Evolutionary conservation across 768 basidiomycete genomes (phyloP).

Genomic region (Boletellus sp.): DNA sequence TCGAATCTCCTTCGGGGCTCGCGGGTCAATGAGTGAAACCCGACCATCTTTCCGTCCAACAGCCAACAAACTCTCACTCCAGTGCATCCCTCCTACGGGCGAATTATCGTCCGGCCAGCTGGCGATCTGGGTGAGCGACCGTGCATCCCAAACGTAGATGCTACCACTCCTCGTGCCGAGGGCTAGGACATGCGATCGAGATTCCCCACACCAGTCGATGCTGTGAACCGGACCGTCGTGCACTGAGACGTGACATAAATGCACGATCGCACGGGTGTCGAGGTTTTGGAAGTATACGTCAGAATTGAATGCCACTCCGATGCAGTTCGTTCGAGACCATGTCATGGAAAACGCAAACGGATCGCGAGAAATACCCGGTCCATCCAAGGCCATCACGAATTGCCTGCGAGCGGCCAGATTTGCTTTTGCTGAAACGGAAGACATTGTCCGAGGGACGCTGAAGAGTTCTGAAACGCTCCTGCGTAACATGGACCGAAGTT

Average conservation of each 20-base stretch:
- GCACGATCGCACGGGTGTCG: constrained; percentile 48
- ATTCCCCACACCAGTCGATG: constrained; percentile 49
- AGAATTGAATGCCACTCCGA: constrained; percentile 58
- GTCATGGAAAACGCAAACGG: constrained; percentile 55
- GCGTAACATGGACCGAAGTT: constrained; percentile 47
- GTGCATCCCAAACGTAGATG: constrained; percentile 55
- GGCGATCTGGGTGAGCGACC: constrained; percentile 23
- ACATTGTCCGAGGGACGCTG: constrained; percentile 24
- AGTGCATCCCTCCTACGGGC: constrained; percentile 40
- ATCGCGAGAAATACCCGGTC: constrained; percentile 55
- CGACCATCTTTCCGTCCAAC: constrained; percentile 38
- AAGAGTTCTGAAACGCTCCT: constrained; percentile 53
- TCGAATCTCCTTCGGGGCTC: constrained; percentile 27
- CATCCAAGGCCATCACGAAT: constrained; percentile 58
- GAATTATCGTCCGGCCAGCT: constrained; percentile 35
- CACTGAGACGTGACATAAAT: constrained; percentile 41
- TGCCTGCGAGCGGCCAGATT: constrained; percentile 53
- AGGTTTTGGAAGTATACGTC: constrained; percentile 64
- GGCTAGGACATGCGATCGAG: constrained; percentile 42
- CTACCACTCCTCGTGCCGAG: constrained; percentile 49
- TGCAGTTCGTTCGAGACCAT: constrained; percentile 58
- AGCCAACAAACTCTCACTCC: constrained; percentile 36
- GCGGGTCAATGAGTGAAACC: constrained; percentile 37
- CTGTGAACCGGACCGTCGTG: constrained; percentile 39
- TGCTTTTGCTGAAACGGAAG: constrained; percentile 51